Evolutionary conservation across 352 stramenopile genomes (phyloP).

Genomic region (Phytophthora europaea): DNA sequence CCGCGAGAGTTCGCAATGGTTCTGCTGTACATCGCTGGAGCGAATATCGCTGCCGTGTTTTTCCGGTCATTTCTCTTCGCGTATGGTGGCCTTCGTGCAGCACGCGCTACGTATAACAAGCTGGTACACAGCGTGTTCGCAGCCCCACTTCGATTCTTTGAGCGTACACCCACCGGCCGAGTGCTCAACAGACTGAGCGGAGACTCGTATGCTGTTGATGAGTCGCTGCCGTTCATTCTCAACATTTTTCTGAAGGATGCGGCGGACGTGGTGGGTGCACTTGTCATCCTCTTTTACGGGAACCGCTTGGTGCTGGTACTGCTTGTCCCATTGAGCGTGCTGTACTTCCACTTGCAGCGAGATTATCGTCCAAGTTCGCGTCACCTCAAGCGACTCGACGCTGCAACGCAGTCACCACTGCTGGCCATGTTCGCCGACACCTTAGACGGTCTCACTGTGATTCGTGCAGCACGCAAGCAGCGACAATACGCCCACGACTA

Average conservation of each 20-base stretch:
- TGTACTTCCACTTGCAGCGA: slow-evolving; percentile 75
- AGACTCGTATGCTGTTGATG: slow-evolving; percentile 88
- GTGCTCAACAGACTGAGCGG: slow-evolving; percentile 85
- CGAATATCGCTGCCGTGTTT: slow-evolving; percentile 77
- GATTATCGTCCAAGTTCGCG: slow-evolving; percentile 79
- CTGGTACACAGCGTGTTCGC: slow-evolving; percentile 67
- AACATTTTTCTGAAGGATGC: slow-evolving; percentile 91
- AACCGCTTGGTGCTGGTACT: slow-evolving; percentile 82
- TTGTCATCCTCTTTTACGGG: slow-evolving; percentile 84
- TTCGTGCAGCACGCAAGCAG: slow-evolving; percentile 66
- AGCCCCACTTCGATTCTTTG: slow-evolving; percentile 76
- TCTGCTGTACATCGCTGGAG: slow-evolving; percentile 69
- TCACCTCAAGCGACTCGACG: slow-evolving; percentile 76
- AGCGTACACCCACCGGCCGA: slow-evolving; percentile 68
- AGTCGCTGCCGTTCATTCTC: slow-evolving; percentile 90
- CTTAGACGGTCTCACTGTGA: slow-evolving; percentile 73
- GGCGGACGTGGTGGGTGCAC: slow-evolving; percentile 72
- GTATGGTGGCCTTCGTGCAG: slow-evolving; percentile 77
- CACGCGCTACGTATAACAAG: slow-evolving; percentile 63
- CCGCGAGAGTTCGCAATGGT: slow-evolving; percentile 62
- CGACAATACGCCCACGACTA: slow-evolving; percentile 54
- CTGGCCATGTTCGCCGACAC: slow-evolving; percentile 80
- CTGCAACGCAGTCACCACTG: slow-evolving; percentile 80
- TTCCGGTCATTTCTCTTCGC: slow-evolving; percentile 90
- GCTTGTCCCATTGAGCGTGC: slow-evolving; percentile 71